Percentiles rank a stretch among this genome's conserved stretches.
phyloP scores from a whole-genome alignment of 345 rosid genomes.

The Brassica napus region Da-Ae NC_063442.1:33306001-33306500 shows the following conservation, averaged over 20 bases:
- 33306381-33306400: conserved; percentile 54
- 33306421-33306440: conserved; percentile 52
- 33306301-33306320: conserved; percentile 96
- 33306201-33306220: conserved; percentile 82
- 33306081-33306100: not conserved
- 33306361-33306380: conserved; percentile 45
- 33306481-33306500: conserved; percentile 18
- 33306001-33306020: conserved; percentile 74
- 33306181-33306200: conserved; percentile 68
- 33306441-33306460: conserved; percentile 48
- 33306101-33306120: not conserved
- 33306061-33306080: conserved; percentile 50
- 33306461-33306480: conserved; percentile 17
- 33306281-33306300: too few relatives aligned
- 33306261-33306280: not conserved
- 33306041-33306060: conserved; percentile 69
- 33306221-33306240: conserved; percentile 53
- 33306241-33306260: conserved; percentile 17
- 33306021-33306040: conserved; percentile 88
- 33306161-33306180: conserved; percentile 62
- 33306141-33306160: conserved; percentile 76
- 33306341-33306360: conserved; percentile 80
- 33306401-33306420: conserved; percentile 70
- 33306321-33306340: conserved; percentile 90
- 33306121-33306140: conserved; percentile 54